Conservation (phyloP, 2,329 filamentous ascomycete species). For the Incumbomyces lentus region DNA sequence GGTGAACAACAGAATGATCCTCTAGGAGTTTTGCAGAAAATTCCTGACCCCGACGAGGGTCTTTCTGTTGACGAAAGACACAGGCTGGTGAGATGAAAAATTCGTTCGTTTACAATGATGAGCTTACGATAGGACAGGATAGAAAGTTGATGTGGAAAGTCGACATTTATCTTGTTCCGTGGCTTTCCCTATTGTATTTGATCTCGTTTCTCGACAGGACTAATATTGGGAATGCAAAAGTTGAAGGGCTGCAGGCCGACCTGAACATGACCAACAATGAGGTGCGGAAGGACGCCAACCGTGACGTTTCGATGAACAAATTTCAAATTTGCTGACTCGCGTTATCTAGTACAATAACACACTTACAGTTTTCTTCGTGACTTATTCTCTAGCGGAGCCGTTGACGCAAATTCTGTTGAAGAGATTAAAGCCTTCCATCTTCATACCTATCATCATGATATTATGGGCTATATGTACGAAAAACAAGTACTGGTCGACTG, state of each 20-base stretch:
- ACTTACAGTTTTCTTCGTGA: conserved; percentile 77
- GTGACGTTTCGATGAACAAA: neutral
- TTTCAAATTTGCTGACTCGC: neutral
- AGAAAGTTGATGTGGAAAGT: conserved; percentile 35
- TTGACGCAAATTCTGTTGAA: conserved; percentile 75
- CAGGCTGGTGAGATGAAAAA: conserved; percentile 42
- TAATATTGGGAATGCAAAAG: conserved; percentile 65
- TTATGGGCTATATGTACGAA: conserved; percentile 38
- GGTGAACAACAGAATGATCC: conserved; percentile 3
- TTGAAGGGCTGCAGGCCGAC: conserved; percentile 48
- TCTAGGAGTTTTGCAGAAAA: conserved; percentile 8
- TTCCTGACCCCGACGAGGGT: conserved; percentile 51
- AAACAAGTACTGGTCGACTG: too few species aligned
- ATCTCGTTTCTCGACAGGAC: conserved; percentile 36
- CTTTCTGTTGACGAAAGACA: conserved; percentile 53
- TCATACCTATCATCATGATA: conserved; percentile 72
- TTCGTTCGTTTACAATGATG: neutral
- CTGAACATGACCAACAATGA: conserved; percentile 52
- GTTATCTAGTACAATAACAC: conserved; percentile 53
- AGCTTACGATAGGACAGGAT: conserved; percentile 26
- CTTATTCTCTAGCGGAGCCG: conserved; percentile 66
- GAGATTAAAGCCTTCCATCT: conserved; percentile 61
- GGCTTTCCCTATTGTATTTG: conserved; percentile 38
- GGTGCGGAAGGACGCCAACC: conserved; percentile 35
- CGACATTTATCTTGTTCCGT: conserved; percentile 36